Conservation (phyloP, 345 rosid species). For the Lumnitzera littorea region DNA sequence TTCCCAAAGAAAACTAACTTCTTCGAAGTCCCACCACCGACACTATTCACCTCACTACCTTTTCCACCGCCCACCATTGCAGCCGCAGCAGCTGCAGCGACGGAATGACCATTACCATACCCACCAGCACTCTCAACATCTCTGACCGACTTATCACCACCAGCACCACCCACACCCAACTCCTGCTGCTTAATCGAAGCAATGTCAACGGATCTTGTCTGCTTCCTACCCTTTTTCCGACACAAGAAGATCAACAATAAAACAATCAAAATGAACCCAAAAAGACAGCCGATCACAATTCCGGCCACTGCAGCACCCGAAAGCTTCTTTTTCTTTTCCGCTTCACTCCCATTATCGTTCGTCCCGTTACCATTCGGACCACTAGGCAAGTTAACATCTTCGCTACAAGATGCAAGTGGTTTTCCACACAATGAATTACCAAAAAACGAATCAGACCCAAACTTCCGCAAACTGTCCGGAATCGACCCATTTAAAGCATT, state of each 20-base stretch:
- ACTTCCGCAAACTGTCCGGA: constrained; percentile 38
- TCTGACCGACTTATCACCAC: constrained; percentile 41
- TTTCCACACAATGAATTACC: constrained; percentile 80
- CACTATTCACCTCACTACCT: constrained; percentile 18
- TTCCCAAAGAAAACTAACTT: constrained; percentile 83
- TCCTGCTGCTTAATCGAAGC: constrained; percentile 55
- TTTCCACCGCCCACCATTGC: constrained; percentile 31
- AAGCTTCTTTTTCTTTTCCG: constrained; percentile 40
- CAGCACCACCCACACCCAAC: constrained; percentile 30
- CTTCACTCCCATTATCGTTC: constrained; percentile 11
- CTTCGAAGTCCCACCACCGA: constrained; percentile 25
- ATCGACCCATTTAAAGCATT: constrained; percentile 80
- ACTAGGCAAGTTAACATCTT: constrained; percentile 36
- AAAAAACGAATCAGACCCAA: constrained; percentile 40
- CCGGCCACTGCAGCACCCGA: constrained; percentile 90
- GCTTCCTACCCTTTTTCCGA: constrained; percentile 45
- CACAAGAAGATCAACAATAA: constrained; percentile 48
- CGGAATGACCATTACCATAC: constrained; percentile 27
- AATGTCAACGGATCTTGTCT: constrained; percentile 55
- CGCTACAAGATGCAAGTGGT: constrained; percentile 42
- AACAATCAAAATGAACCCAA: constrained; percentile 43
- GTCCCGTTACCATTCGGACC: constrained; percentile 21
- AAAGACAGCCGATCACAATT: constrained; percentile 68
- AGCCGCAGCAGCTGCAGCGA: constrained; percentile 35
- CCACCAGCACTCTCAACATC: constrained; percentile 38